phyloP scores from a whole-genome alignment of 1,139 yeast genomes.

The Geotrichum reessii region DNA sequence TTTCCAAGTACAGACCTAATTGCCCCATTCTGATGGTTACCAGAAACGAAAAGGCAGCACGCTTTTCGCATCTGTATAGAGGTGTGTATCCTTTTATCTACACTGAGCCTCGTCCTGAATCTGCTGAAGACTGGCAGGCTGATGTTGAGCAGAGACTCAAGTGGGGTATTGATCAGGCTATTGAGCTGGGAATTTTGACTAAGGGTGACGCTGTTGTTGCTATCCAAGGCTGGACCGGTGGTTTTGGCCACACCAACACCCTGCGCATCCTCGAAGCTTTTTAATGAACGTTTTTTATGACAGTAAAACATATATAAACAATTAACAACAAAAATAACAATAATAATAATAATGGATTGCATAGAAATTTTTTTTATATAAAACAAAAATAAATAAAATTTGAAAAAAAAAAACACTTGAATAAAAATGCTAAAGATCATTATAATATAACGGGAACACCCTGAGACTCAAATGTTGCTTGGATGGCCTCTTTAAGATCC shows the following conservation, averaged over 20 bases:
- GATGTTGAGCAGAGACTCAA: conserved; percentile 94
- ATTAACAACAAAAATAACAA: too few species aligned
- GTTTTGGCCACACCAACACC: conserved; percentile 98
- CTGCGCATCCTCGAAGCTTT: conserved; percentile 53
- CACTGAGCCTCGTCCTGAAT: conserved; percentile 54
- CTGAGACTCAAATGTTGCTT: background rate
- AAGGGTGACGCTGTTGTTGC: conserved; percentile 90
- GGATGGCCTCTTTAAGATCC: background rate
- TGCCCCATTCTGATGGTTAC: conserved; percentile 98
- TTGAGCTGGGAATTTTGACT: conserved; percentile 74
- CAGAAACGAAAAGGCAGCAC: conserved; percentile 87
- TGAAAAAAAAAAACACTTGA: background rate
- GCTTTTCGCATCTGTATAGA: conserved; percentile 93
- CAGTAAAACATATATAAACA: background rate
- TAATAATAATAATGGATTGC: background rate
- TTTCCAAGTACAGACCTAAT: conserved; percentile 95
- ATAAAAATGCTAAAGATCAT: background rate
- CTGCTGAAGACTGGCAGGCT: conserved; percentile 71
- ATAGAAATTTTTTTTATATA: too few species aligned
- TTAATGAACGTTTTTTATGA: conserved; percentile 1
- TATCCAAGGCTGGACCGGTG: conserved; percentile 98
- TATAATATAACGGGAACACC: background rate
- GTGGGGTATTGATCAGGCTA: conserved; percentile 90
- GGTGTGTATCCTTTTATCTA: conserved; percentile 97
- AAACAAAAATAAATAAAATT: background rate